These are phyloP conservation scores for Pseudogymnoascus sp. DNA, from an alignment of 2,329 filamentous ascomycete genomes.

Conservation along the genomic window DNA sequence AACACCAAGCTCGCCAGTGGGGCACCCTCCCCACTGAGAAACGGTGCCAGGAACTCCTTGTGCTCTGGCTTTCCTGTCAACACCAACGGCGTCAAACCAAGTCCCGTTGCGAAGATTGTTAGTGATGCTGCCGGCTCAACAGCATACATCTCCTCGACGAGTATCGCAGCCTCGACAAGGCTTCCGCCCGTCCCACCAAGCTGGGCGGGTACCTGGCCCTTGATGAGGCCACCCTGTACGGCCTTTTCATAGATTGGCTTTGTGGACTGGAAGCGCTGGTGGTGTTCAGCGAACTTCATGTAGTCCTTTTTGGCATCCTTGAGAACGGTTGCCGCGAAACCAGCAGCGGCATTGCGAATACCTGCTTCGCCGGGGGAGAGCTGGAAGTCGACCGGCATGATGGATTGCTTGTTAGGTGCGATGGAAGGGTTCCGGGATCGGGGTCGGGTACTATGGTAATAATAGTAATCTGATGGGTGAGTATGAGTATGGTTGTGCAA, in stretches of 20 bases:
- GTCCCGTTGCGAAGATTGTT: conserved; percentile 42
- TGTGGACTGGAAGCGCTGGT: conserved; percentile 39
- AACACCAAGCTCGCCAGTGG: conserved; percentile 43
- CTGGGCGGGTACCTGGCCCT: conserved; percentile 36
- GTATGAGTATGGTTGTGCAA: not conserved
- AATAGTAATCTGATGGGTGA: not conserved
- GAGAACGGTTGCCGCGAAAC: conserved; percentile 24
- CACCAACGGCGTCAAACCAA: conserved; percentile 44
- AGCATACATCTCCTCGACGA: conserved; percentile 45
- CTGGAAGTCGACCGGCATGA: conserved; percentile 24
- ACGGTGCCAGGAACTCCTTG: conserved; percentile 38
- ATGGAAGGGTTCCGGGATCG: not conserved
- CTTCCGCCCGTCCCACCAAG: conserved; percentile 38
- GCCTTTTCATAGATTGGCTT: conserved; percentile 38
- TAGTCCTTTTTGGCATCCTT: conserved; percentile 23
- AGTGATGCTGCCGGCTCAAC: conserved; percentile 41
- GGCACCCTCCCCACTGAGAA: conserved; percentile 35
- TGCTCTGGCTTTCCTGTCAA: conserved; percentile 34
- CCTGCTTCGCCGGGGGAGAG: conserved; percentile 23
- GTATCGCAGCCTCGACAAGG: conserved; percentile 40
- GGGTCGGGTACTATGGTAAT: conserved; percentile 1
- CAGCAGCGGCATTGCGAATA: conserved; percentile 23
- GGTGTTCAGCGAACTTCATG: conserved; percentile 15
- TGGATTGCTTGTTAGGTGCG: not conserved
- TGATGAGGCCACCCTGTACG: conserved; percentile 37